Conservation (phyloP, 1,139 yeast species). For the Suhomyces chickasaworum region DNA sequence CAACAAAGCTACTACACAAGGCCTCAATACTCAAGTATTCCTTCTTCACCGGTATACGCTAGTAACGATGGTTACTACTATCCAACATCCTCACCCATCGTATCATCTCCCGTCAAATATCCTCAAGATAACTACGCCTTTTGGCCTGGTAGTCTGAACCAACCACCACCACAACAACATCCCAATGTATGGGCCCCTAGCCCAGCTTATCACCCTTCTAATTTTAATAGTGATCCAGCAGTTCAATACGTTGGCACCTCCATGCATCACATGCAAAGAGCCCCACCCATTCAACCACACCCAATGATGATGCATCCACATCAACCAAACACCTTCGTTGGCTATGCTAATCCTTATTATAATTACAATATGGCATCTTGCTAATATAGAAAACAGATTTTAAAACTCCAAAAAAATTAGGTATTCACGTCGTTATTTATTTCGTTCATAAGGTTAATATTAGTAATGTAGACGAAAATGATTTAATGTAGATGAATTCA, state of each 20-base stretch:
- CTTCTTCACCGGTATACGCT: constrained; percentile 31
- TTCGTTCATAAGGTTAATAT: constrained; percentile 4
- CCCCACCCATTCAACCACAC: constrained; percentile 5
- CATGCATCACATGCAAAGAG: constrained; percentile 12
- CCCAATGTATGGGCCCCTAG: constrained; percentile 18
- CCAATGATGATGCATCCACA: constrained; percentile 14
- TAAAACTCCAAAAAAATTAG: constrained; percentile 5
- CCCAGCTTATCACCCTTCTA: constrained; percentile 7
- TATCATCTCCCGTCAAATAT: constrained; percentile 17
- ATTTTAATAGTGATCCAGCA: constrained; percentile 16
- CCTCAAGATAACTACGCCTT: constrained; percentile 10
- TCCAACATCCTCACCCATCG: constrained; percentile 18
- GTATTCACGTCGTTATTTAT: constrained; percentile 4
- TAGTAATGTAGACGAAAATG: constrained; percentile 1
- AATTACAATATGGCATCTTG: constrained; percentile 39
- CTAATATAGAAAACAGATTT: constrained; percentile 15
- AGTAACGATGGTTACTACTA: constrained; percentile 16
- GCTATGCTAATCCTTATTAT: constrained; percentile 45
- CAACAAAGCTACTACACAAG: constrained; percentile 12
- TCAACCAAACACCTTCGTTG: constrained; percentile 25
- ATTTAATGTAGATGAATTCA: background rate
- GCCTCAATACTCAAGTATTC: constrained; percentile 19
- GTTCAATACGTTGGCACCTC: constrained; percentile 17
- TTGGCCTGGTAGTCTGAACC: constrained; percentile 11
- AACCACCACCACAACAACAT: too few relatives aligned